Base-by-base conservation (phyloP, 2,329 filamentous ascomycete species). In the Tolypocladium ovalisporum region DNA sequence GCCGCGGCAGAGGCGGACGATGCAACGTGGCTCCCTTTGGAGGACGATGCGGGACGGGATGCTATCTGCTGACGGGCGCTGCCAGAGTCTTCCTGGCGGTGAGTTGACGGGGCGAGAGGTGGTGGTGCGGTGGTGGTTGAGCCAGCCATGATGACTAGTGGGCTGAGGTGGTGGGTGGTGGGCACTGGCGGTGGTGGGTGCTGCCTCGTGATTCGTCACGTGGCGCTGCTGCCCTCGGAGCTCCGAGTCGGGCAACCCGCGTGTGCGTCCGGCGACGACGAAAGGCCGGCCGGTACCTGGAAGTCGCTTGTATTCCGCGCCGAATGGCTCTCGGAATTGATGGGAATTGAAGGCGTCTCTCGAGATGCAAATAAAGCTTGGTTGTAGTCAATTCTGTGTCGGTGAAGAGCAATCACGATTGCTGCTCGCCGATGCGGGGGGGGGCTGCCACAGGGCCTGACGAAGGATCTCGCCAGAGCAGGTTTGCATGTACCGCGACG, bases 111-210 rank as follows among this genome's bases (percentile, higher is more conserved):
- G 52, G 63, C 60, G 22, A 65, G 60, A 57, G 58, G 51, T 54
- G 61, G 54, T 49, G 61, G 47, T 51, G 47, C 29, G 47, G 47
- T 57, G 56, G 58, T 54, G 36, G 58, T 54, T 36, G 55, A 52
- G 36, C 56, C 61, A 42, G 65, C 56, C 67, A 69, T 70, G 53
- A 51, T 67, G 60, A 52, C 22, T 44, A 44, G 55, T 54, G 56
- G 59, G 53, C 29, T 32, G 56, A 54, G 57, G 57, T 52, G 58
- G 56, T 52, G 40, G 35, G 53, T 3, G 29, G 47, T 52, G 47
- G 47, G 24, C 47, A 35, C 61, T 56, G 60, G 57, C 36, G 57
- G 42, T 51, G 58, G 59, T 24, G 24, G 57, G 6, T 53, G 32
- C 56, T 52, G 51, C 17, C 35, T 56, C 17, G 47, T 55, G 57